Evolutionary conservation across 345 rosid genomes (phyloP).

Genomic region (Lagerstroemia speciosa): DNA sequence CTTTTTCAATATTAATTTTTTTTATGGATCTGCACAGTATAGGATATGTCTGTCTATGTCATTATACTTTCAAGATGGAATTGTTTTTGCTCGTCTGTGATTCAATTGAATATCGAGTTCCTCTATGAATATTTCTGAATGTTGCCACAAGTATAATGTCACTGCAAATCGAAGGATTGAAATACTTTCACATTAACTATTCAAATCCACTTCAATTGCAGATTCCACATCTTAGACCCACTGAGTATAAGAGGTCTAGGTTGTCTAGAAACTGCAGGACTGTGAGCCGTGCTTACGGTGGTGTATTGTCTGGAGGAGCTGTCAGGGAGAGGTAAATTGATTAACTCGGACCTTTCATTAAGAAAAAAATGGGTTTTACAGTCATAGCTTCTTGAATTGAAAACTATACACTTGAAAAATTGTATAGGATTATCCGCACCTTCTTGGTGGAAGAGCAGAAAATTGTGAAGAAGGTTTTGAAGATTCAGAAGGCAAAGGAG

Average conservation of each 20-base stretch:
- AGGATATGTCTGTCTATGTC: background rate
- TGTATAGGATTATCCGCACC: slow-evolving; percentile 30
- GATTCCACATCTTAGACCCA: slow-evolving; percentile 35
- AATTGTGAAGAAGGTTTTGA: slow-evolving; percentile 21
- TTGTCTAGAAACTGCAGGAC: slow-evolving; percentile 43
- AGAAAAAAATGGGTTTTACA: too few relatives aligned
- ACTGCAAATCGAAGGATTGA: background rate
- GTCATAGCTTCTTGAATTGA: background rate
- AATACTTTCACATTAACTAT: background rate
- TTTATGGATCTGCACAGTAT: background rate
- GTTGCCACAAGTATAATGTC: background rate
- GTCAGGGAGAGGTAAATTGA: slow-evolving; percentile 59
- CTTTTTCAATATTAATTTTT: background rate
- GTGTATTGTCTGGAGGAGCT: slow-evolving; percentile 59
- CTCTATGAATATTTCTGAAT: too few relatives aligned
- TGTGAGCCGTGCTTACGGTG: slow-evolving; percentile 35
- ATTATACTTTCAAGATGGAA: background rate
- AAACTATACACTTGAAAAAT: background rate
- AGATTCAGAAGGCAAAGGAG: slow-evolving; percentile 38
- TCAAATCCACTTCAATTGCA: slow-evolving; percentile 11
- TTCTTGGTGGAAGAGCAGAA: slow-evolving; percentile 28
- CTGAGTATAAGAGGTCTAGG: slow-evolving; percentile 16
- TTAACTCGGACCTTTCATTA: background rate
- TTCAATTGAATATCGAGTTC: background rate
- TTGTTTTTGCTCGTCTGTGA: background rate